Evolutionary conservation across 768 basidiomycete species (phyloP).

Genomic region (Daedaleopsis nitida): DNA sequence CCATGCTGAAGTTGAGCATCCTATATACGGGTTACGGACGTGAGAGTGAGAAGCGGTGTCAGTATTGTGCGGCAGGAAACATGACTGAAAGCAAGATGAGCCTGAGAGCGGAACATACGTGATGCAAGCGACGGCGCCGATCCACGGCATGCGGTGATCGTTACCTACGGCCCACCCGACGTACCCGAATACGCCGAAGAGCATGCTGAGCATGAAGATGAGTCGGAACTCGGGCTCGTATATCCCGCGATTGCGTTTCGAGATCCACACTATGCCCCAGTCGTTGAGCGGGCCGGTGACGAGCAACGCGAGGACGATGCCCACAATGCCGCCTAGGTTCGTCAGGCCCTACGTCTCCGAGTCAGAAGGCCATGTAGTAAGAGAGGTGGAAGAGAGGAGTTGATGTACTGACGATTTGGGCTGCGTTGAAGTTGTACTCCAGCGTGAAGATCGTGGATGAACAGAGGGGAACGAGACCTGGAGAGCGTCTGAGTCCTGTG

Average conservation of each 20-base stretch:
- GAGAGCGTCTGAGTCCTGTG: slow-evolving; percentile 28
- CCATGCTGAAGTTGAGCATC: slow-evolving; percentile 47
- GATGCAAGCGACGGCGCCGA: slow-evolving; percentile 43
- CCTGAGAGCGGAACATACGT: slow-evolving; percentile 15
- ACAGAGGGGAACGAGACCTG: slow-evolving; percentile 45
- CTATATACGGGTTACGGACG: slow-evolving; percentile 21
- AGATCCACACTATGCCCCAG: slow-evolving; percentile 44
- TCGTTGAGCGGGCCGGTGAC: slow-evolving; percentile 44
- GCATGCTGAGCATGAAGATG: slow-evolving; percentile 43
- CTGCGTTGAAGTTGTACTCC: slow-evolving; percentile 43
- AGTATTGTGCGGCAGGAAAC: background rate
- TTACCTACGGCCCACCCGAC: slow-evolving; percentile 48
- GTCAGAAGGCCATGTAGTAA: too few species aligned
- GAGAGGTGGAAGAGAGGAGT: background rate
- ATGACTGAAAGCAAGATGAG: background rate
- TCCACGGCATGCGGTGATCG: slow-evolving; percentile 46
- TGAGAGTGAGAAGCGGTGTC: background rate
- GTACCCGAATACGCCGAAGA: slow-evolving; percentile 48
- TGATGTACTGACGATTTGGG: slow-evolving; percentile 34
- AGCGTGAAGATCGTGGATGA: slow-evolving; percentile 48
- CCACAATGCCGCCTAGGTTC: slow-evolving; percentile 45
- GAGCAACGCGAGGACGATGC: slow-evolving; percentile 40
- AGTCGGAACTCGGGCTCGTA: slow-evolving; percentile 52
- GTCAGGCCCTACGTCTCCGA: slow-evolving; percentile 34
- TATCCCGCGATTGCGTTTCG: slow-evolving; percentile 45